Evolutionary conservation across 2,329 filamentous ascomycete species (phyloP).

Genomic region (Raffaelea ambrosiae): DNA sequence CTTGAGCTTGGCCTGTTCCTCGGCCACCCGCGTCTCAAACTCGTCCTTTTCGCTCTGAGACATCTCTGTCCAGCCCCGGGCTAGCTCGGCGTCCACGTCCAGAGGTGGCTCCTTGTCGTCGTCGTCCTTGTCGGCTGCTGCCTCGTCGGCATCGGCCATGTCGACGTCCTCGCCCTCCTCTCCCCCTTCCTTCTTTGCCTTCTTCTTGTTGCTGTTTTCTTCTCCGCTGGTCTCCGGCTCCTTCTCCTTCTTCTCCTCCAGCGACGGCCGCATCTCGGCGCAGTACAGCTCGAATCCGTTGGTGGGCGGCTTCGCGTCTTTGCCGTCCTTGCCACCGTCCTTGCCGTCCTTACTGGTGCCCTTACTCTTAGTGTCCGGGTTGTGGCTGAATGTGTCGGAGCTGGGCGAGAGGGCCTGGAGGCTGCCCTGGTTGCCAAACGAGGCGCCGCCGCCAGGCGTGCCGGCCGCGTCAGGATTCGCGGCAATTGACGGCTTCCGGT

Average conservation of each 20-base stretch:
- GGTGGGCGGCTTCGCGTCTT: slow-evolving; percentile 33
- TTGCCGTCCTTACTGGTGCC: background rate
- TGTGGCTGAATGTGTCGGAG: slow-evolving; percentile 45
- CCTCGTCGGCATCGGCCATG: background rate
- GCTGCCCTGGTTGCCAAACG: slow-evolving; percentile 36
- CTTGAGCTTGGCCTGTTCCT: slow-evolving; percentile 30
- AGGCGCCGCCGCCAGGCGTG: slow-evolving; percentile 29
- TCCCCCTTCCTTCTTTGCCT: too few species aligned
- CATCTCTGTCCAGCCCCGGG: slow-evolving; percentile 46
- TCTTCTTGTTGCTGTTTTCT: slow-evolving; percentile 13
- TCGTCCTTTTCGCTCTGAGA: slow-evolving; percentile 39
- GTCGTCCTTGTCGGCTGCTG: background rate
- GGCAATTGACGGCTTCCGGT: slow-evolving; percentile 50
- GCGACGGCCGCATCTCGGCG: slow-evolving; percentile 35
- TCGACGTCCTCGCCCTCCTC: slow-evolving; percentile 4
- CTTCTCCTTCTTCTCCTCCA: slow-evolving; percentile 25
- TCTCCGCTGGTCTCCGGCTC: slow-evolving; percentile 12
- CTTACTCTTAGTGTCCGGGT: slow-evolving; percentile 26
- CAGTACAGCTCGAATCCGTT: slow-evolving; percentile 49
- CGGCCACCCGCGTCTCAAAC: slow-evolving; percentile 34
- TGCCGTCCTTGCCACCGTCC: slow-evolving; percentile 17
- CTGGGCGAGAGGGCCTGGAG: slow-evolving; percentile 37
- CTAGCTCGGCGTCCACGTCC: slow-evolving; percentile 45
- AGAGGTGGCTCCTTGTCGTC: background rate
- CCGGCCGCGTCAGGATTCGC: slow-evolving; percentile 27